phyloP scores from a whole-genome alignment of 208 protist species.

The Trypanosoma congolense region DNA sequence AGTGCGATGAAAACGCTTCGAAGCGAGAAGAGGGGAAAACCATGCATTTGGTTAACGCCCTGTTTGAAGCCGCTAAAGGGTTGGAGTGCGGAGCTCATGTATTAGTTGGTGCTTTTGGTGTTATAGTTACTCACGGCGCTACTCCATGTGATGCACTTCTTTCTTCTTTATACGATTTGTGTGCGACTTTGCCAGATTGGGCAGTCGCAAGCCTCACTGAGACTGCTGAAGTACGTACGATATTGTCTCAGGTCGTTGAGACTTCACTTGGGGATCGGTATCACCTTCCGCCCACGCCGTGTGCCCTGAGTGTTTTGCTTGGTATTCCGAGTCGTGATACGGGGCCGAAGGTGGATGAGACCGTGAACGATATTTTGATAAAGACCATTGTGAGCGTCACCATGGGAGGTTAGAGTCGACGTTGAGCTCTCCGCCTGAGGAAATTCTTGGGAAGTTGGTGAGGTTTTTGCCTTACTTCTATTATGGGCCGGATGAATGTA shows the following conservation, averaged over 20 bases:
- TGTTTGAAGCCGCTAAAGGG: conserved; percentile 1
- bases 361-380: conserved; percentile 7
- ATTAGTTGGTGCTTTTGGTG: conserved; percentile 3
- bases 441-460: conserved; percentile 21
- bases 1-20: conserved; percentile 1
- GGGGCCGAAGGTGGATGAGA: neutral
- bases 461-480: conserved; percentile 17
- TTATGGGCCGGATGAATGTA: neutral
- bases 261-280: conserved; percentile 1
- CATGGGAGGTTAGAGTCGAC: neutral
- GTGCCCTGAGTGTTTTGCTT: conserved; percentile 19
- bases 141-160: conserved; percentile 6
- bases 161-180: conserved; percentile 1
- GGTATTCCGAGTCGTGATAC: neutral
- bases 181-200: conserved; percentile 5
- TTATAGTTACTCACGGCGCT: conserved; percentile 14
- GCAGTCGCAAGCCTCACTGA: neutral
- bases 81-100: neutral
- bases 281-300: conserved; percentile 15
- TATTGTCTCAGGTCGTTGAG: conserved; percentile 8
- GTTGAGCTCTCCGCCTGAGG: neutral
- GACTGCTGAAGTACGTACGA: neutral
- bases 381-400: conserved; percentile 11
- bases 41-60: conserved; percentile 2
- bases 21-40: conserved; percentile 2